A percentile compares a stretch with the other conserved stretches of the same genome.
Conservation (phyloP, 208 protist genomes). For the Leishmania turanica region DNA sequence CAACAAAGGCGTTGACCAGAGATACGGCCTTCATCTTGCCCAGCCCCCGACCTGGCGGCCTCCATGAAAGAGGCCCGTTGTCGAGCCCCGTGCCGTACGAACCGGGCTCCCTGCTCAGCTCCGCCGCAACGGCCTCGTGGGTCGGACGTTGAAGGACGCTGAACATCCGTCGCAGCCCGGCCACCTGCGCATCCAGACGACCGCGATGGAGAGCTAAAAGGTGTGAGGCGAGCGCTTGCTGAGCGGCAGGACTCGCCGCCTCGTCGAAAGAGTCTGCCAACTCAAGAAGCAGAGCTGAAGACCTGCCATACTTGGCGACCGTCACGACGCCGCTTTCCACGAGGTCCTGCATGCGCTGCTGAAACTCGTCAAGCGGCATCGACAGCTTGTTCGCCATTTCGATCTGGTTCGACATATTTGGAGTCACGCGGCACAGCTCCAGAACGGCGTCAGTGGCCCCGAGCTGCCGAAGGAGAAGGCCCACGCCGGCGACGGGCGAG, state of each 20-base stretch:
- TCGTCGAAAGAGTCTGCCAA: slow-evolving; percentile 37
- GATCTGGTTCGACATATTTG: slow-evolving; percentile 51
- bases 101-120: slow-evolving; percentile 33
- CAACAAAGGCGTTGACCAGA: slow-evolving; percentile 85
- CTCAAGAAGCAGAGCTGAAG: slow-evolving; percentile 30
- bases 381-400: slow-evolving; percentile 58
- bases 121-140: slow-evolving; percentile 38
- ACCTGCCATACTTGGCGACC: slow-evolving; percentile 26
- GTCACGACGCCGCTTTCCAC: slow-evolving; percentile 32
- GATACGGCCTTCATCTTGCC: slow-evolving; percentile 64
- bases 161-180: slow-evolving; percentile 55
- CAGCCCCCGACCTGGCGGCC: slow-evolving; percentile 42
- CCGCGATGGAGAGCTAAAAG: slow-evolving; percentile 38
- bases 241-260: slow-evolving; percentile 30
- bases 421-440: slow-evolving; percentile 44
- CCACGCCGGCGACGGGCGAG: slow-evolving; percentile 31
- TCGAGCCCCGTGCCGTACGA: background rate
- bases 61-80: slow-evolving; percentile 28
- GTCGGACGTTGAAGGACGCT: slow-evolving; percentile 53
- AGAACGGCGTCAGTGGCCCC: slow-evolving; percentile 62
- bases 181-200: slow-evolving; percentile 40
- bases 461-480: slow-evolving; percentile 62
- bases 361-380: slow-evolving; percentile 61
- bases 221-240: slow-evolving; percentile 26
- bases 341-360: slow-evolving; percentile 69